Conservation (phyloP, 2,329 filamentous ascomycete species). For the Mycocentrospora acerina region DNA sequence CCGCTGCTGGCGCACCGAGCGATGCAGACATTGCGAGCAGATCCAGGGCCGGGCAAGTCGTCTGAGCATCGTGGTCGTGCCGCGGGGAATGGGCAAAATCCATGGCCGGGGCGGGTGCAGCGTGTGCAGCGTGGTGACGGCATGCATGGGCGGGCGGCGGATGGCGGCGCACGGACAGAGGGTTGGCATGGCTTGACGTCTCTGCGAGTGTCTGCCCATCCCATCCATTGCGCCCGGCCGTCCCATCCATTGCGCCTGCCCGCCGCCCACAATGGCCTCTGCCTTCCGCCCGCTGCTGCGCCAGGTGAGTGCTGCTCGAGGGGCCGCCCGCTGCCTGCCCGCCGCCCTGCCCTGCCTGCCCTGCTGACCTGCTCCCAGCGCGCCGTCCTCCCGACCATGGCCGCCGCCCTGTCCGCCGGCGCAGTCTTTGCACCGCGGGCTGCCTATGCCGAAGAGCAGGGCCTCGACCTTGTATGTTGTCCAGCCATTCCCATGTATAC, state of each 20-base stretch:
- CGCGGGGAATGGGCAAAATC: too few relatives aligned
- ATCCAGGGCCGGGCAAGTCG: slow-evolving; percentile 56
- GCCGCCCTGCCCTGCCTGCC: too few relatives aligned
- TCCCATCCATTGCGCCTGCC: slow-evolving; percentile 37
- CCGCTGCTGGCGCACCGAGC: slow-evolving; percentile 35
- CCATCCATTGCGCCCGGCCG: slow-evolving; percentile 31
- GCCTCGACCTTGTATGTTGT: slow-evolving; percentile 22
- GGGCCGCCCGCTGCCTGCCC: too few relatives aligned
- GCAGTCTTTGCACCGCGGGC: slow-evolving; percentile 50
- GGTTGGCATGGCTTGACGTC: slow-evolving; percentile 1
- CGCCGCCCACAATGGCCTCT: slow-evolving; percentile 53
- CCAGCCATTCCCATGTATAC: background rate
- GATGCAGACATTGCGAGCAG: slow-evolving; percentile 60
- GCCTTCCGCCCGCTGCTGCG: slow-evolving; percentile 55
- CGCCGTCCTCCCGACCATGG: slow-evolving; percentile 50
- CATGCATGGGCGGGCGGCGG: too few relatives aligned
- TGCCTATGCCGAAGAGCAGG: slow-evolving; percentile 51
- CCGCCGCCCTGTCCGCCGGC: slow-evolving; percentile 46
- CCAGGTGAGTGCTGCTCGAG: slow-evolving; percentile 54
- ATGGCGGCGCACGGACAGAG: slow-evolving; percentile 3
- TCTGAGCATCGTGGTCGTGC: slow-evolving; percentile 48
- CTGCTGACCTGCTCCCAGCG: slow-evolving; percentile 45
- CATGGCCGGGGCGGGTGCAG: too few relatives aligned
- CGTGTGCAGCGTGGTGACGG: too few relatives aligned
- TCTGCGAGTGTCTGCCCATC: slow-evolving; percentile 9